Evolutionary conservation across 768 basidiomycete species (phyloP).

Genomic region (Podaxis pistillaris): DNA sequence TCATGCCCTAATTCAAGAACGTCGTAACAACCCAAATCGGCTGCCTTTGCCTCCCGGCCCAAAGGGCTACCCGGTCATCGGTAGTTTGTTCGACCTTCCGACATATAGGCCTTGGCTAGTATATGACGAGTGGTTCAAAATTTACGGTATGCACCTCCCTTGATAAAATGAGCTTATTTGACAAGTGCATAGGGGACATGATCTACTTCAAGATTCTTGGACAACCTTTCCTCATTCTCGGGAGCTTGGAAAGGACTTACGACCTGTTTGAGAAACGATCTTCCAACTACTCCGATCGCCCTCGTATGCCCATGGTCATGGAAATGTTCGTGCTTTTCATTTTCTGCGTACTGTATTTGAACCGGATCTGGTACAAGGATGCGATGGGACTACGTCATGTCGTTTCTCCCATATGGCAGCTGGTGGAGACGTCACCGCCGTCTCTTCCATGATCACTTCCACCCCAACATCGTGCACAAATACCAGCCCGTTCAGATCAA

Average conservation of each 20-base stretch:
- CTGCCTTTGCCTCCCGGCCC: conserved; percentile 29
- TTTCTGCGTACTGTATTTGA: background rate
- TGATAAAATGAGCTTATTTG: background rate
- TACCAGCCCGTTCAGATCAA: conserved; percentile 8
- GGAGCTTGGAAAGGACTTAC: conserved; percentile 29
- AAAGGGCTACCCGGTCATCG: conserved; percentile 27
- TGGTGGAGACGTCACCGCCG: conserved; percentile 48
- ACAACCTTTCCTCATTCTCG: conserved; percentile 24
- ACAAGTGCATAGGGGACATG: conserved; percentile 41
- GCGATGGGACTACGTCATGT: conserved; percentile 39
- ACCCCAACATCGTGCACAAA: conserved; percentile 6
- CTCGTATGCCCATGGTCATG: conserved; percentile 44
- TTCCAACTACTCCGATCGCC: conserved; percentile 52
- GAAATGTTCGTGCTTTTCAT: conserved; percentile 35
- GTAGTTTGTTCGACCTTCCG: conserved; percentile 28
- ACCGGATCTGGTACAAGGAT: conserved; percentile 13
- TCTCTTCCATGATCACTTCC: conserved; percentile 18
- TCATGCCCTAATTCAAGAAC: background rate
- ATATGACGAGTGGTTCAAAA: conserved; percentile 29
- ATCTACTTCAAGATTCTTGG: conserved; percentile 48
- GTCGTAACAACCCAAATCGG: background rate
- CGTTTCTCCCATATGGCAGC: conserved; percentile 39
- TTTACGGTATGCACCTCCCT: conserved; percentile 24
- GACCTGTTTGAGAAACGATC: conserved; percentile 58
- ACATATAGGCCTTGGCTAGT: conserved; percentile 27